A percentile compares a stretch with the other conserved stretches of the same genome.
Conservation (phyloP, 78 protist species). For the slime mould (Dictyostelium discoideum) region DNA sequence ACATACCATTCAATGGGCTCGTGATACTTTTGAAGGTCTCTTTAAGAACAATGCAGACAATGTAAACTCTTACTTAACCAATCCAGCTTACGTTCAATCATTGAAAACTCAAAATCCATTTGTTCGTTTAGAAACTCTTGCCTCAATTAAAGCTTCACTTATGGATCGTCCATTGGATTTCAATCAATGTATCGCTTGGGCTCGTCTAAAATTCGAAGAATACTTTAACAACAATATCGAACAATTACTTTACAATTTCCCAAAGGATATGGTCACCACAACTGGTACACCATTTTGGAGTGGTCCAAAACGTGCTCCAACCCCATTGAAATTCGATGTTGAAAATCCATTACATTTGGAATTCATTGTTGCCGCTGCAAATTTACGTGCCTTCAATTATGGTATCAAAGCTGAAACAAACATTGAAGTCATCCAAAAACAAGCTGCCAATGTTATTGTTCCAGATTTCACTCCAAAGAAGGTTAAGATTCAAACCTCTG, state of each 20-base stretch:
- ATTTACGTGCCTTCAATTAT: constrained; percentile 94
- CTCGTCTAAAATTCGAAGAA: constrained; percentile 95
- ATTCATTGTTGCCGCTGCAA: constrained; percentile 94
- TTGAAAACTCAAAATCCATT: constrained; percentile 8
- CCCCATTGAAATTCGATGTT: constrained; percentile 86
- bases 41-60: constrained; percentile 85
- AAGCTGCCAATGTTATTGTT: constrained; percentile 80
- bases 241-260: constrained; percentile 97
- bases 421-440: constrained; percentile 6
- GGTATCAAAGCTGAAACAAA: constrained; percentile 75
- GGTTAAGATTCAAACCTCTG: constrained; percentile 89
- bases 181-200: constrained; percentile 98
- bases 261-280: constrained; percentile 93
- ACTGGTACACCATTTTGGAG: constrained; percentile 94
- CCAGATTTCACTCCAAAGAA: constrained; percentile 93
- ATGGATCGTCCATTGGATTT: constrained; percentile 82
- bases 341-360: constrained; percentile 84
- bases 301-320: constrained; percentile 94
- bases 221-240: constrained; percentile 87
- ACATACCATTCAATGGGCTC: constrained; percentile 93
- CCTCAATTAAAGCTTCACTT: constrained; percentile 42
- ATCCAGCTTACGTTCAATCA: constrained; percentile 44
- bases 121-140: constrained; percentile 79
- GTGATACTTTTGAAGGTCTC: constrained; percentile 93
- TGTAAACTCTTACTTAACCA: constrained; percentile 88